These are phyloP conservation scores for Cyberlindnera mycetangii DNA, from an alignment of 805 yeast genomes.

Conservation along the genomic window DNA sequence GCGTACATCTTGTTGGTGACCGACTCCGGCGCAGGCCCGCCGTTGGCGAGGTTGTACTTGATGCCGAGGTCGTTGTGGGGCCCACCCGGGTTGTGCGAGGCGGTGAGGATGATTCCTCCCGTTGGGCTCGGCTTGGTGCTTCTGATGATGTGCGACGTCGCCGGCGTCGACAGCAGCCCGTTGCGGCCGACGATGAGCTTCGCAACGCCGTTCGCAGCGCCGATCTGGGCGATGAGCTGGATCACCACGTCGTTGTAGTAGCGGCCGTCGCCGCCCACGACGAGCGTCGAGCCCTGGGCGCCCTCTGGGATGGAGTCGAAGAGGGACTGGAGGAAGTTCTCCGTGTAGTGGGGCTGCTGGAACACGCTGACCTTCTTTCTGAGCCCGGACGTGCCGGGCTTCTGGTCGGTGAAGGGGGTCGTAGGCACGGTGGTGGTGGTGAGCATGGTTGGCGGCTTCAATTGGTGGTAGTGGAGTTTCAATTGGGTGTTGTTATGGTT, in stretches of 20 bases:
- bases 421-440: slow-evolving; percentile 40
- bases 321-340: slow-evolving; percentile 88
- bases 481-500: no score
- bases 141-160: slow-evolving; percentile 91
- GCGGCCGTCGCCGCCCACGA: slow-evolving; percentile 97
- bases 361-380: slow-evolving; percentile 88
- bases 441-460: background rate
- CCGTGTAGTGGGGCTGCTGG: slow-evolving; percentile 76
- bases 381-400: slow-evolving; percentile 97
- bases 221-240: slow-evolving; percentile 75
- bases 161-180: slow-evolving; percentile 92
- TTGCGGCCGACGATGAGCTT: slow-evolving; percentile 83
- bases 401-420: slow-evolving; percentile 81
- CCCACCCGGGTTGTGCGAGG: slow-evolving; percentile 98
- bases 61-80: slow-evolving; percentile 90
- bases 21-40: slow-evolving; percentile 97
- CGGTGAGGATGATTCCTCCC: slow-evolving; percentile 95
- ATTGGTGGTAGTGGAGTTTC: background rate
- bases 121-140: slow-evolving; percentile 54
- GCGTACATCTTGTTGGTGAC: slow-evolving; percentile 88
- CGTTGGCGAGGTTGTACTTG: slow-evolving; percentile 90
- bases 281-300: slow-evolving; percentile 64
- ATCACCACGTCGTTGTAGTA: slow-evolving; percentile 81
- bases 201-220: slow-evolving; percentile 88
- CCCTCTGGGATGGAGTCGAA: slow-evolving; percentile 91